phyloP scores from a whole-genome alignment of 2,329 filamentous ascomycete genomes.

The Grosmannia clavigera region DNA sequence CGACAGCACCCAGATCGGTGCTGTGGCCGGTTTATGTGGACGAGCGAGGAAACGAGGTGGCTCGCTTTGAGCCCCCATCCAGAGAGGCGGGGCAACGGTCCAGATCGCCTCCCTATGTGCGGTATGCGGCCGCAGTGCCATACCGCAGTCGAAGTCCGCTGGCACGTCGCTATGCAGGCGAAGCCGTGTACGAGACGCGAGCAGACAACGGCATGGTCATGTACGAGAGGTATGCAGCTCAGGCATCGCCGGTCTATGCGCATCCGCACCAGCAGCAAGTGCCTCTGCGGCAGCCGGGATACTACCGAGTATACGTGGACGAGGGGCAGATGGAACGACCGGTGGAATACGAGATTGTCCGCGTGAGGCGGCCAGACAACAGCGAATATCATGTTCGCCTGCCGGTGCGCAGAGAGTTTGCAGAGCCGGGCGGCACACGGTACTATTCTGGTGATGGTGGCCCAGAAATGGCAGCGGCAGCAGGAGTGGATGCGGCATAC shows the following conservation, averaged over 20 bases:
- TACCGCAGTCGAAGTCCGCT: slow-evolving; percentile 21
- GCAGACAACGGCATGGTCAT: background rate
- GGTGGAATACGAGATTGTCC: slow-evolving; percentile 31
- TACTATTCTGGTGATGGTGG: slow-evolving; percentile 4
- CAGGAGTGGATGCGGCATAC: slow-evolving; percentile 9
- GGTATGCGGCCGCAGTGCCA: slow-evolving; percentile 13
- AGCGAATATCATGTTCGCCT: slow-evolving; percentile 35
- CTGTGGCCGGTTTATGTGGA: slow-evolving; percentile 6
- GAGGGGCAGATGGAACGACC: slow-evolving; percentile 16
- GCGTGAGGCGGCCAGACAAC: slow-evolving; percentile 30
- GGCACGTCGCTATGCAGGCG: slow-evolving; percentile 11
- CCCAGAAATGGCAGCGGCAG: background rate
- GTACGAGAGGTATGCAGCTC: background rate
- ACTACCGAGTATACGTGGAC: slow-evolving; percentile 21
- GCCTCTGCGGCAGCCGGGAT: slow-evolving; percentile 13
- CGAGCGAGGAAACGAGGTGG: slow-evolving; percentile 5
- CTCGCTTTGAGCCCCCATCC: background rate
- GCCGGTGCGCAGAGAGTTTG: slow-evolving; percentile 17
- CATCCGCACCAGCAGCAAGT: background rate
- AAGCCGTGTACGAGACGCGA: slow-evolving; percentile 14
- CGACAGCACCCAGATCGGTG: background rate
- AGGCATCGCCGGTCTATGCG: slow-evolving; percentile 1
- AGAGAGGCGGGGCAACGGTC: slow-evolving; percentile 13
- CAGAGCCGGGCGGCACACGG: background rate
- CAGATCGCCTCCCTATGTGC: slow-evolving; percentile 21